Evolutionary conservation across 2,329 filamentous ascomycete genomes (phyloP).

Genomic region (Trichophyton schoenleinii): DNA sequence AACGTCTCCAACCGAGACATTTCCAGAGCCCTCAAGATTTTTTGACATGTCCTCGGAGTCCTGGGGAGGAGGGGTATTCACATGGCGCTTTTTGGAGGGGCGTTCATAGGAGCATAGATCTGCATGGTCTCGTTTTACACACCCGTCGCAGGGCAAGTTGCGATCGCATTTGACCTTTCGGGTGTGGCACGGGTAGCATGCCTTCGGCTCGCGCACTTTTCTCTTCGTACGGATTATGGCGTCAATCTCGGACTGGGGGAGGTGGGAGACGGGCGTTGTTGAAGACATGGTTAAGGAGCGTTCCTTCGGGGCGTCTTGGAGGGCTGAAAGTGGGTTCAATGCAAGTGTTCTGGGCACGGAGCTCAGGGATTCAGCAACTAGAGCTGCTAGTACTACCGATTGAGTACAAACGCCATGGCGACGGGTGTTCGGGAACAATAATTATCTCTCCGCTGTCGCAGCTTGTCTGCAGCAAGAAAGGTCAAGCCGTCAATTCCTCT

Average conservation of each 20-base stretch:
- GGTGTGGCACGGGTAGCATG: constrained; percentile 35
- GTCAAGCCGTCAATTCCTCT: background rate
- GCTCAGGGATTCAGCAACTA: background rate
- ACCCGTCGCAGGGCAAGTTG: constrained; percentile 37
- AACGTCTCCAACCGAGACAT: background rate
- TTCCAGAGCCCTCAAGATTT: constrained; percentile 7
- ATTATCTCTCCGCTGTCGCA: background rate
- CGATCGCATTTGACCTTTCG: constrained; percentile 40
- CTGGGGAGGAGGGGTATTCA: constrained; percentile 18
- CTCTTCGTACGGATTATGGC: constrained; percentile 37
- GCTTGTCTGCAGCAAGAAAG: background rate
- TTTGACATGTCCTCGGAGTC: constrained; percentile 13
- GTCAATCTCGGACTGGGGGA: constrained; percentile 35
- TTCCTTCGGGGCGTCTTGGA: background rate
- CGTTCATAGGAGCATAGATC: constrained; percentile 39
- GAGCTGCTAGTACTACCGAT: background rate
- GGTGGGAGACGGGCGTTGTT: constrained; percentile 25
- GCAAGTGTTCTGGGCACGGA: background rate
- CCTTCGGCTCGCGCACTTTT: constrained; percentile 37
- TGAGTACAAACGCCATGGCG: background rate
- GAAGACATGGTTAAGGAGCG: constrained; percentile 11
- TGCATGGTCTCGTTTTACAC: constrained; percentile 38
- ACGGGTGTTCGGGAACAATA: background rate
- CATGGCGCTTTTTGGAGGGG: constrained; percentile 34
- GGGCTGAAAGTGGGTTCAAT: background rate